Conservation (phyloP, 2,329 filamentous ascomycete genomes). For the Teratosphaeria nubilosa region DNA sequence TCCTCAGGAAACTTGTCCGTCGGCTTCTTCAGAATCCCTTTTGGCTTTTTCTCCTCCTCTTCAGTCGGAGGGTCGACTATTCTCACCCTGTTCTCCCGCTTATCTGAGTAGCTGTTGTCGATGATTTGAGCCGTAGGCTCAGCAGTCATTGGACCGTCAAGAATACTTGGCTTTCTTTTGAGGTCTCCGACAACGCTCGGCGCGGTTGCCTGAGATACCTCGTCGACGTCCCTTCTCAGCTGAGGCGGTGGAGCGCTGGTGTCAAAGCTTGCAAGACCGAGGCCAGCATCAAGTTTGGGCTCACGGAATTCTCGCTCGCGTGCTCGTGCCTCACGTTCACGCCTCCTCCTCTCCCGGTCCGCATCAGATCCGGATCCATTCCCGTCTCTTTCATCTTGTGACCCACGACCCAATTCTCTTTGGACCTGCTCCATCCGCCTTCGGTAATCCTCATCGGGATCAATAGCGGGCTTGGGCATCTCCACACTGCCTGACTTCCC, state of each 20-base stretch:
- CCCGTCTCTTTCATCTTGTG: slow-evolving; percentile 8
- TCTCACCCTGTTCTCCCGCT: slow-evolving; percentile 32
- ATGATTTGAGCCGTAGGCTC: slow-evolving; percentile 22
- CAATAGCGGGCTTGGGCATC: slow-evolving; percentile 22
- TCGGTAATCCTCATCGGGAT: slow-evolving; percentile 43
- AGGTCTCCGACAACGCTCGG: slow-evolving; percentile 7
- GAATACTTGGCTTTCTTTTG: slow-evolving; percentile 20
- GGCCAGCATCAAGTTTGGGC: slow-evolving; percentile 9
- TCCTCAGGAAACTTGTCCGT: slow-evolving; percentile 80
- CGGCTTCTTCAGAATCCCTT: slow-evolving; percentile 77
- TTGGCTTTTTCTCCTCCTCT: slow-evolving; percentile 62
- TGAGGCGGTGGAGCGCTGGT: slow-evolving; percentile 8
- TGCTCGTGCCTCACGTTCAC: slow-evolving; percentile 23
- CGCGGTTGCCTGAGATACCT: slow-evolving; percentile 7
- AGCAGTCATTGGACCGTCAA: slow-evolving; percentile 20
- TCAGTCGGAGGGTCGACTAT: slow-evolving; percentile 62
- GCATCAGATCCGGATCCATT: slow-evolving; percentile 23
- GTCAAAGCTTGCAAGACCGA: slow-evolving; percentile 6
- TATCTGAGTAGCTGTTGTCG: slow-evolving; percentile 24
- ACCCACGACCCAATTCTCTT: slow-evolving; percentile 32
- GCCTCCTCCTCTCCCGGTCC: slow-evolving; percentile 22
- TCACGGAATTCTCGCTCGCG: slow-evolving; percentile 9
- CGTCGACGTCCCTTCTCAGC: slow-evolving; percentile 16
- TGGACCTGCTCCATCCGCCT: slow-evolving; percentile 38
- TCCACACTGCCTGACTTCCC: slow-evolving; percentile 1